These are phyloP conservation scores for Gynochthodes officinalis DNA, from an alignment of 257 asterid species.

Conservation along the genomic window DNA sequence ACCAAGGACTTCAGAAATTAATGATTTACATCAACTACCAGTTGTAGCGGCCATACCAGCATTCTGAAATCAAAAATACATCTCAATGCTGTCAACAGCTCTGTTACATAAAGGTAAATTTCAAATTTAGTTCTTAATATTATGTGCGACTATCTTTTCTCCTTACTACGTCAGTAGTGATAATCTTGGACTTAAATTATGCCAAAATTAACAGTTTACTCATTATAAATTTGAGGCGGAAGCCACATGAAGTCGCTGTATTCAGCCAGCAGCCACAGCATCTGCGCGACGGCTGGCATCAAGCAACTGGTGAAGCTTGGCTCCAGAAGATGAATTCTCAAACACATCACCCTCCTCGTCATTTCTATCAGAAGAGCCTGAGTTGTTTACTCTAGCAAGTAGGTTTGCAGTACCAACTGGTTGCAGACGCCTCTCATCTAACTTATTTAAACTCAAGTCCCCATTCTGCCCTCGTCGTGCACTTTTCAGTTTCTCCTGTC, in stretches of 20 bases:
- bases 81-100: conserved; percentile 51
- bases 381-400: conserved; percentile 77
- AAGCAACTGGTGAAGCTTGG: conserved; percentile 84
- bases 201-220: conserved; percentile 52
- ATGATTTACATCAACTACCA: conserved; percentile 18
- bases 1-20: background rate
- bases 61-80: conserved; percentile 53
- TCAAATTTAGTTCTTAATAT: conserved; percentile 21
- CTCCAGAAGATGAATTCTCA: conserved; percentile 47
- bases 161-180: conserved; percentile 63
- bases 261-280: conserved; percentile 88
- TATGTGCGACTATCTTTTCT: conserved; percentile 25
- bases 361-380: conserved; percentile 32
- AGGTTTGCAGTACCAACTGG: conserved; percentile 79
- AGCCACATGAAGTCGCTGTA: background rate
- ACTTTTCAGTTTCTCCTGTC: conserved; percentile 64
- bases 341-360: conserved; percentile 47
- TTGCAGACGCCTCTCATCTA: conserved; percentile 42
- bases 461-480: conserved; percentile 35
- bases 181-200: conserved; percentile 61
- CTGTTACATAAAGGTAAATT: conserved; percentile 25
- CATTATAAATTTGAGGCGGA: background rate
- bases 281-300: conserved; percentile 62
- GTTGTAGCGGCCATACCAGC: conserved; percentile 31
- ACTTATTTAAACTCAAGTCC: conserved; percentile 30